Conservation (phyloP, 148 eudicot species). For the Nepenthes mirabilis region DNA sequence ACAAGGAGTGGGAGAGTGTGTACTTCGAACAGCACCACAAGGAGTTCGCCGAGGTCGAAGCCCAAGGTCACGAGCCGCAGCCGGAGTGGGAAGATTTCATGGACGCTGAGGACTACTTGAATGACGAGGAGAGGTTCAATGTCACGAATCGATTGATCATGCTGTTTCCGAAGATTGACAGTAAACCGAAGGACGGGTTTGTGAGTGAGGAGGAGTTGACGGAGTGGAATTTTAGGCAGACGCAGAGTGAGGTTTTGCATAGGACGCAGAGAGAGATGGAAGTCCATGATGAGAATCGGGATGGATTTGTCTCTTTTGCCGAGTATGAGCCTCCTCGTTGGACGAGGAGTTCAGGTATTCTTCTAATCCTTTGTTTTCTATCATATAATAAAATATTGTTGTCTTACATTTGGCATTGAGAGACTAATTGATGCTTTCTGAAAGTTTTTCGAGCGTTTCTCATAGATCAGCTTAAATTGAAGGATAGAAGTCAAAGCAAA, state of each 20-base stretch:
- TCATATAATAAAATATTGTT: no score
- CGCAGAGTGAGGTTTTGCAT: constrained; percentile 51
- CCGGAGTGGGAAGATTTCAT: constrained; percentile 85
- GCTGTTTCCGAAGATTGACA: constrained; percentile 70
- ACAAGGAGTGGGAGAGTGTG: constrained; percentile 44
- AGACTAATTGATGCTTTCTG: no score
- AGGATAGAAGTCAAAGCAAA: no score
- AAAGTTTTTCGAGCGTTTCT: no score
- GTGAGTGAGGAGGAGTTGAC: constrained; percentile 48
- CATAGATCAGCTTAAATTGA: no score
- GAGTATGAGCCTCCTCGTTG: constrained; percentile 84
- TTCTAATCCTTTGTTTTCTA: background rate
- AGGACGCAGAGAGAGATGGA: constrained; percentile 68
- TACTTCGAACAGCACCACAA: constrained; percentile 23
- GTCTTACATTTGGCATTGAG: no score
- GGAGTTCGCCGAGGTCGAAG: constrained; percentile 1
- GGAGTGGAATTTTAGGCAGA: constrained; percentile 44
- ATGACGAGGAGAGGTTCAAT: constrained; percentile 79
- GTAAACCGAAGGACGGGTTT: constrained; percentile 50
- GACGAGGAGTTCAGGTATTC: constrained; percentile 41
- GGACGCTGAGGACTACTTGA: constrained; percentile 71
- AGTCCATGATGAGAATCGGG: constrained; percentile 70
- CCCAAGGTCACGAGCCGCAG: constrained; percentile 32
- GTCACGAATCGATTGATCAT: constrained; percentile 43
- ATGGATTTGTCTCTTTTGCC: constrained; percentile 49